Evolutionary conservation across 805 yeast genomes (phyloP), one percentile per base, ranked within the genome.

Genomic region (Candida morakotiae): DNA sequence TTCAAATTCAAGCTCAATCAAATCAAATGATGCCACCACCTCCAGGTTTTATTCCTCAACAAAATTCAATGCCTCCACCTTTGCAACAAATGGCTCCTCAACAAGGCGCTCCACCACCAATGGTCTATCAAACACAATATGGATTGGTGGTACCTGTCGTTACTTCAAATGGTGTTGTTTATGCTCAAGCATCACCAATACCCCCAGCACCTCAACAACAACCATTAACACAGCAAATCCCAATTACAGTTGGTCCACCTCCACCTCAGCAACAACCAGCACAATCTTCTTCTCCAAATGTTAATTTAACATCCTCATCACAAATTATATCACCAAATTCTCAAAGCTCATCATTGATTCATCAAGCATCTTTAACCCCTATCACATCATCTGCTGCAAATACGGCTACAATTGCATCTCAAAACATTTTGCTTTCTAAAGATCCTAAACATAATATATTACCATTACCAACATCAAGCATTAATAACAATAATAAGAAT

Each of bases 121-220:
- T 38, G 15, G 44, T 51, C 4, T 43, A 54, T 20, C 60, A 55
- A 31, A 47, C 59, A 2, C 58, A 60, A 7, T 56, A 53, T 39
- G 60, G 57, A 2, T 55, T 57, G 6, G 36, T 56, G 21, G 58
- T 57, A 10, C 51, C 55, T 16, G 38, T 55, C 9, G 56, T 52
- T 31, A 51, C 59, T 6, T 39, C 43, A 15, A 30, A 18, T n/a
- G 44, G 44, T 17, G 34, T 42, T 9, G 31, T 40, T 8, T 45
- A 42, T 27, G 41, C 46, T 4, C 35, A 42, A 11, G 34, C 39
- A 20, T 37, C 42, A 31, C 39, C 35, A 15, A 42, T 37, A 37
- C 41, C 41, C 2, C 27, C 36, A 9, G 28, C 20, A 21, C 28
- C 41, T 24, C 37, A 15, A 24, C 36, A 29, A 15, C 38, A n/a